Evolutionary conservation across 1,139 yeast species (phyloP).

Genomic region (Candida freyschussii): DNA sequence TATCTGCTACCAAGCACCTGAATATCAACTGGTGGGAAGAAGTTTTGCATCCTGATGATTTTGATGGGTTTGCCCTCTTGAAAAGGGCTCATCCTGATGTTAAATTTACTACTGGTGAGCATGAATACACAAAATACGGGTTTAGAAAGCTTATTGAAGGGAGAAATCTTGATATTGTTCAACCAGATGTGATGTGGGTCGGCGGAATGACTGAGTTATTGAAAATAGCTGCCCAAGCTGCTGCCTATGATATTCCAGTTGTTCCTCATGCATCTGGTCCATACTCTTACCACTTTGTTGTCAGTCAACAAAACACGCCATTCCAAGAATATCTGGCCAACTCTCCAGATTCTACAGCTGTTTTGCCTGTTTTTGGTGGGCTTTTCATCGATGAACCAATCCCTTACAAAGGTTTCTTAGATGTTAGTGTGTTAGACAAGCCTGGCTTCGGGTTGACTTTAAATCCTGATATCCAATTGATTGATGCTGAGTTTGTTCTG

Average conservation of each 20-base stretch:
- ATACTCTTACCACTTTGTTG: conserved; percentile 45
- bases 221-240: conserved; percentile 43
- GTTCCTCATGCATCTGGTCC: conserved; percentile 51
- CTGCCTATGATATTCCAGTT: conserved; percentile 47
- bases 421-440: conserved; percentile 36
- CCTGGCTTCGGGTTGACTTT: conserved; percentile 45
- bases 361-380: conserved; percentile 43
- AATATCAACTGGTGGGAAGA: conserved; percentile 50
- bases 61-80: conserved; percentile 40
- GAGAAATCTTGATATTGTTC: conserved; percentile 42
- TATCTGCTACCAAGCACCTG: conserved; percentile 38
- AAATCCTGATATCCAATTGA: conserved; percentile 38
- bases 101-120: conserved; percentile 49
- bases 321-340: conserved; percentile 48
- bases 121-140: conserved; percentile 46
- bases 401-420: conserved; percentile 39
- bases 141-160: conserved; percentile 45
- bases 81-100: conserved; percentile 42
- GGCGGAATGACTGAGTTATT: conserved; percentile 46
- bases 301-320: conserved; percentile 44
- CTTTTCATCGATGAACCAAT: conserved; percentile 43
- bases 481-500: conserved; percentile 37
- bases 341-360: conserved; percentile 42
- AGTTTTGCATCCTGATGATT: conserved; percentile 46
- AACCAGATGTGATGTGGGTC: conserved; percentile 52